Evolutionary conservation across 257 asterid genomes (phyloP), one percentile per base, ranked within the genome.

Genomic region (Anisodus acutangulus): DNA sequence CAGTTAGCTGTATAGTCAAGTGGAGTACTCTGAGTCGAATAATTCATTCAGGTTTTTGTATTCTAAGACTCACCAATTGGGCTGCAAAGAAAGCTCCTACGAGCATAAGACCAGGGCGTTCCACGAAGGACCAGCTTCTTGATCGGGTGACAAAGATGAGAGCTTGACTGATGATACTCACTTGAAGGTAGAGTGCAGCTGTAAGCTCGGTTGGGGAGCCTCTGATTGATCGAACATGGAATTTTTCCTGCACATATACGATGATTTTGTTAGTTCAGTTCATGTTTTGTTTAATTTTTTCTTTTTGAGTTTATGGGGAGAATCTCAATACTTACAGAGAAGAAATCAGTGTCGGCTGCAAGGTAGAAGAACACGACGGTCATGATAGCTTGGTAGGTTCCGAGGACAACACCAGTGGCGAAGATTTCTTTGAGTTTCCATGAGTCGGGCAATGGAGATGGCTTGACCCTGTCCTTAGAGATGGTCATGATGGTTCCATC

Each of bases 401-500:
- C 98, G 22, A 95, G 94, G 63, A 95, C 95, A 76, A 95, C 66
- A 7, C 98, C 98, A 1, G 98, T 93, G 87, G 97, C 95, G 31
- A 95, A 95, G 71, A 95, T 95, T 82, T 95, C 98, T 3, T 93
- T 93, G 79, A 95, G 97, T 89, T 95, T 95, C 98, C 98, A 95
- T 2, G 98, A 92, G 68, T 95, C 98, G 2, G 98, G 98, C 70
- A 93, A 68, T 13, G 98, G 98, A 83, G 98, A 95, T 15, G 98
- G 98, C 91, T 88, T 90, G 81, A 93, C 98, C 69, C 94, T 88
- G 68, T 93, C 98, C 86, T 95, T 93, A 2, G 98, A 94, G 85
- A 95, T 95, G 84, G 98, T 95, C 98, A 95, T 95, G 91, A 95
- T 95, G 84, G 98, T 93, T 5, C 98, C 98, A 6, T 95, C 98